Percentiles rank a stretch among this genome's conserved stretches.
phyloP scores from a whole-genome alignment of 2,329 filamentous ascomycete species.

The Teratosphaeria gauchensis region DNA sequence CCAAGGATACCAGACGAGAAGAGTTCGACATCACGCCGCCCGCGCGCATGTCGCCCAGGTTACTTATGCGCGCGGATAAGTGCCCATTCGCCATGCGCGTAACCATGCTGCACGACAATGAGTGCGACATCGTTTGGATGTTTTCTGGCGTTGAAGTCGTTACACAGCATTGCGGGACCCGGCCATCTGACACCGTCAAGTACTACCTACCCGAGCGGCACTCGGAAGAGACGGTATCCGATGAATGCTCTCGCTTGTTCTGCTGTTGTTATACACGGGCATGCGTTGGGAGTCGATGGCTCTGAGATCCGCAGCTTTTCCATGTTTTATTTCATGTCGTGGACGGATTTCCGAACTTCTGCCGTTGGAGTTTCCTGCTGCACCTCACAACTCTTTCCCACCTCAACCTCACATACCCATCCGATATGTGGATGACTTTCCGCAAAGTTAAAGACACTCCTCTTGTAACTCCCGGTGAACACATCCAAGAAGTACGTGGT shows the following conservation, averaged over 20 bases:
- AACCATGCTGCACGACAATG: background rate
- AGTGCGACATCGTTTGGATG: background rate
- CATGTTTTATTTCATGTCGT: background rate
- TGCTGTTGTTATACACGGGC: no score
- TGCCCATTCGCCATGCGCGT: background rate
- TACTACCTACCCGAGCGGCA: background rate
- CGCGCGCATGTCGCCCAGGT: background rate
- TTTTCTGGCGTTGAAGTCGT: background rate
- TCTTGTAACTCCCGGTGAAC: background rate
- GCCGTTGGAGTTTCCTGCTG: no score
- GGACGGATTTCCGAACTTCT: background rate
- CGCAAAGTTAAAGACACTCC: background rate
- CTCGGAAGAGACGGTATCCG: background rate
- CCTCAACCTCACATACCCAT: background rate
- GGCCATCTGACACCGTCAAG: background rate
- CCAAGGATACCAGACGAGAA: no score
- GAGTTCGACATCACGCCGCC: background rate
- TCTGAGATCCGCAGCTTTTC: no score
- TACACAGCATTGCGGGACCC: background rate
- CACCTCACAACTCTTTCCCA: background rate
- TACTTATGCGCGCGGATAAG: background rate
- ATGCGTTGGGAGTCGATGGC: no score
- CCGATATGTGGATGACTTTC: background rate
- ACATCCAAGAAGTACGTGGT: background rate
- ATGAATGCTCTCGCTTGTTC: background rate